These are phyloP conservation scores for Amphibolis antarctica DNA, from an alignment of 106 monocot species.

Conservation along the genomic window DNA sequence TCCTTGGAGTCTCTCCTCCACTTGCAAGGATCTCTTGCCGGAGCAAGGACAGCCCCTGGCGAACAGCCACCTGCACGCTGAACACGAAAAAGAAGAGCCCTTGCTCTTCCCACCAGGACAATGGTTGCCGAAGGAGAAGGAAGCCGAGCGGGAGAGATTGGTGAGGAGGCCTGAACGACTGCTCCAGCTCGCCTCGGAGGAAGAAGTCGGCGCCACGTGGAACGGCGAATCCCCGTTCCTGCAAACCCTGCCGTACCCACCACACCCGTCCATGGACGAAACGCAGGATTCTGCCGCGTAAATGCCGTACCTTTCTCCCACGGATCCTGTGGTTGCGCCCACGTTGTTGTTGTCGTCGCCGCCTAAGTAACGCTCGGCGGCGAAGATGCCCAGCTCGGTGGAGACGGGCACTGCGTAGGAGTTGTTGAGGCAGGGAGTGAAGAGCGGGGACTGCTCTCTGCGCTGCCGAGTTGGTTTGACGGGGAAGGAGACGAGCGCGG, in stretches of 20 bases:
- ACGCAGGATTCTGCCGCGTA: not conserved
- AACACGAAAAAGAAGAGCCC: conserved; percentile 9
- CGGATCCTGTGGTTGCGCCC: not conserved
- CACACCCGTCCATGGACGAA: not conserved
- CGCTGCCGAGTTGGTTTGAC: conserved; percentile 2
- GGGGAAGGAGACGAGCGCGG: conserved; percentile 16
- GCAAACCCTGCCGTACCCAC: not conserved
- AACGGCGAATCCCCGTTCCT: conserved; percentile 3
- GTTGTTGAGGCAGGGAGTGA: not conserved
- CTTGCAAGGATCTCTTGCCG: conserved; percentile 44
- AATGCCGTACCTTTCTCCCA: not conserved
- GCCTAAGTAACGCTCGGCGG: conserved; percentile 53
- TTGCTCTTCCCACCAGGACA: not conserved
- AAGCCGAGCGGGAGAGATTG: conserved; percentile 16
- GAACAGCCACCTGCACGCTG: conserved; percentile 25
- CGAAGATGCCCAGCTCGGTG: conserved; percentile 57
- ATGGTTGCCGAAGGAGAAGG: conserved; percentile 2
- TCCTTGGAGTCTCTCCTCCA: conserved; percentile 14
- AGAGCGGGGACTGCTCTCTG: not conserved
- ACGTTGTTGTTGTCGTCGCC: conserved; percentile 5
- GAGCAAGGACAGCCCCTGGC: conserved; percentile 43
- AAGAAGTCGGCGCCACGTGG: conserved; percentile 24
- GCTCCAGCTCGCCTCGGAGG: conserved; percentile 76
- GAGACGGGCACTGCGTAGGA: not conserved
- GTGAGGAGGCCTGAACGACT: conserved; percentile 41